These are phyloP conservation scores for Paraphaeosphaeria minitans DNA, from an alignment of 2,329 filamentous ascomycete species.

Conservation along the genomic window DNA sequence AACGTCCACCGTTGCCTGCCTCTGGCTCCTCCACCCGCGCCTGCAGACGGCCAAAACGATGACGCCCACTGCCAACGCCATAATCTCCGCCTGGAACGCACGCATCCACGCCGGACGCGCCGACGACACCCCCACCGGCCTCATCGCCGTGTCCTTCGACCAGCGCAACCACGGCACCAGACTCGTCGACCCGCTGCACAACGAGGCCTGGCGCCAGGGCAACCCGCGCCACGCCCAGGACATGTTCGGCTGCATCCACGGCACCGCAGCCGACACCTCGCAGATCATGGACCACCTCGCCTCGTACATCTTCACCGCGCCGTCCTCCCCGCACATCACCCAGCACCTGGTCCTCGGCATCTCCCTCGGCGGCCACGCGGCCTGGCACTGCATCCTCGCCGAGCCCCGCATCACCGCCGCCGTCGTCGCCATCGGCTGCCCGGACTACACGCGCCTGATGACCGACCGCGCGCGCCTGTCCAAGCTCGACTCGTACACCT, in stretches of 20 bases:
- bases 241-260: slow-evolving; percentile 81
- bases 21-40: slow-evolving; percentile 92
- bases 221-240: slow-evolving; percentile 86
- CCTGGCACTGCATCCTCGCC: slow-evolving; percentile 80
- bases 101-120: slow-evolving; percentile 40
- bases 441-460: slow-evolving; percentile 84
- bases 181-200: slow-evolving; percentile 68
- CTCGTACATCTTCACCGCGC: slow-evolving; percentile 70
- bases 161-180: slow-evolving; percentile 89
- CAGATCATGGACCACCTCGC: slow-evolving; percentile 77
- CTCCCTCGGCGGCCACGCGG: slow-evolving; percentile 83
- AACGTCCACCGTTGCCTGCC: slow-evolving; percentile 66
- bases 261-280: slow-evolving; percentile 75
- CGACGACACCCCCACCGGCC: slow-evolving; percentile 53
- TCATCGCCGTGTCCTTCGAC: slow-evolving; percentile 86
- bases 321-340: slow-evolving; percentile 50
- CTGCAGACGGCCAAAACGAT: slow-evolving; percentile 73
- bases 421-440: slow-evolving; percentile 84
- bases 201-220: slow-evolving; percentile 78
- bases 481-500: slow-evolving; percentile 66
- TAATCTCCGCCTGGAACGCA: slow-evolving; percentile 71
- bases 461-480: slow-evolving; percentile 75
- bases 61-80: slow-evolving; percentile 71
- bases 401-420: slow-evolving; percentile 80
- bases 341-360: slow-evolving; percentile 80